phyloP scores from a whole-genome alignment of 257 asterid species.

The Jacaranda mimosifolia region DNA sequence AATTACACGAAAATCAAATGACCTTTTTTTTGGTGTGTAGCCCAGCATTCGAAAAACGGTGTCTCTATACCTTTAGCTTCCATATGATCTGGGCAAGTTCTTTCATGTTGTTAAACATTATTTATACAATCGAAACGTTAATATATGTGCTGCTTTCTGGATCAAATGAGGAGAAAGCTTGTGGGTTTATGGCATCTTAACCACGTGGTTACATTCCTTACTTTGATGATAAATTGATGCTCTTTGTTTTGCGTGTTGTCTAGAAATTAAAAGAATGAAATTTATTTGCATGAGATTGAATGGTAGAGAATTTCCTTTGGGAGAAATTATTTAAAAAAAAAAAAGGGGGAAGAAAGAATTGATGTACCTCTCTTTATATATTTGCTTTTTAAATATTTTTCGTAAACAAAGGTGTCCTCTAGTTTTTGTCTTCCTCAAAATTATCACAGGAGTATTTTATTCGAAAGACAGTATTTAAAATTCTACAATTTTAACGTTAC shows the following conservation, averaged over 20 bases:
- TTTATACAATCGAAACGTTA: not conserved
- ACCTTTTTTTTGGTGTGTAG: constrained; percentile 36
- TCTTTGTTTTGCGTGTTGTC: constrained; percentile 74
- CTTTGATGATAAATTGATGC: constrained; percentile 60
- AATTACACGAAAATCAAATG: constrained; percentile 33
- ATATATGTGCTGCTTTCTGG: constrained; percentile 30
- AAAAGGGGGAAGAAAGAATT: constrained; percentile 5
- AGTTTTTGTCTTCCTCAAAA: constrained; percentile 61
- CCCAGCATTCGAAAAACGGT: constrained; percentile 44
- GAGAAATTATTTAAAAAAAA: constrained; percentile 47
- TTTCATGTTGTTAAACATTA: constrained; percentile 15
- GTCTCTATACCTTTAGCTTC: constrained; percentile 62
- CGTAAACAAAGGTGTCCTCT: constrained; percentile 50
- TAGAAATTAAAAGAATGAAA: constrained; percentile 10
- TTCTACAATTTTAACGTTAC: constrained; percentile 46
- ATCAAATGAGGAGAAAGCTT: constrained; percentile 31
- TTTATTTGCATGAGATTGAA: constrained; percentile 38
- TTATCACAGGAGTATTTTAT: constrained; percentile 44
- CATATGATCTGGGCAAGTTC: constrained; percentile 42
- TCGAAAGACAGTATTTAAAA: constrained; percentile 32
- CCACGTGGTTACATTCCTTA: constrained; percentile 61
- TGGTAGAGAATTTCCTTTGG: constrained; percentile 53
- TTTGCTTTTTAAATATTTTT: constrained; percentile 26
- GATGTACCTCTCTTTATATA: constrained; percentile 16
- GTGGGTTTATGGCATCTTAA: constrained; percentile 47